Evolutionary conservation across 176 grass and related monocot genomes (phyloP).

Genomic region (Aegilops umbellulata): DNA sequence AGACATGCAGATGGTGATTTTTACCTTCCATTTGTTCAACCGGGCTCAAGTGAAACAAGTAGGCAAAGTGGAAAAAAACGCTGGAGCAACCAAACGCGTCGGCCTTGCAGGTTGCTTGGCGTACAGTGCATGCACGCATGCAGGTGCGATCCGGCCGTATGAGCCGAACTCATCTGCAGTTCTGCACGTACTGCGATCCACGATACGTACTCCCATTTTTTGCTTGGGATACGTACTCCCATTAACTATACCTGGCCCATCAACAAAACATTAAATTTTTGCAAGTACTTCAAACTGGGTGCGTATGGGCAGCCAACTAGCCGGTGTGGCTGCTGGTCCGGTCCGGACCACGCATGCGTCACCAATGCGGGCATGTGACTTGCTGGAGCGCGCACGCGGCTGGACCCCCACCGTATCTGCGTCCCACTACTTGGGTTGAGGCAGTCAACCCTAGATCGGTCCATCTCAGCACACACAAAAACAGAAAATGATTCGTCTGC

Average conservation of each 20-base stretch:
- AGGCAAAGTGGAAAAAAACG: too few species aligned
- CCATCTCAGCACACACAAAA: background rate
- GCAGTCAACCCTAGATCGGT: background rate
- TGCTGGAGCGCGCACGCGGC: background rate
- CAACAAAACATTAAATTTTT: background rate
- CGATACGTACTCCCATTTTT: background rate
- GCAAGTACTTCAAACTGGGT: background rate
- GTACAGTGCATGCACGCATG: background rate
- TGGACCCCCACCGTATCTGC: constrained; percentile 2
- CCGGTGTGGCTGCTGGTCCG: background rate
- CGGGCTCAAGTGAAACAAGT: too few species aligned
- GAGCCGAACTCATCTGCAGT: too few species aligned
- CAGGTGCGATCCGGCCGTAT: background rate
- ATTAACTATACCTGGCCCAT: background rate
- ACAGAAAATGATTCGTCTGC: background rate
- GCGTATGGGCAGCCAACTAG: background rate
- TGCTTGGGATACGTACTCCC: background rate
- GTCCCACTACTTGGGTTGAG: background rate
- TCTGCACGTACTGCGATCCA: background rate
- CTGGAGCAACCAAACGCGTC: too few species aligned
- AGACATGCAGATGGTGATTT: too few species aligned
- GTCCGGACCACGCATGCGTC: constrained; percentile 19
- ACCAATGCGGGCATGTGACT: constrained; percentile 6
- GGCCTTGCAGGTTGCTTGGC: background rate
- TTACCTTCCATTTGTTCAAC: too few species aligned